A percentile compares a stretch with the other conserved stretches of the same genome.
Conservation (phyloP, 176 grass and related monocot genomes). For the Puya raimondii region DNA sequence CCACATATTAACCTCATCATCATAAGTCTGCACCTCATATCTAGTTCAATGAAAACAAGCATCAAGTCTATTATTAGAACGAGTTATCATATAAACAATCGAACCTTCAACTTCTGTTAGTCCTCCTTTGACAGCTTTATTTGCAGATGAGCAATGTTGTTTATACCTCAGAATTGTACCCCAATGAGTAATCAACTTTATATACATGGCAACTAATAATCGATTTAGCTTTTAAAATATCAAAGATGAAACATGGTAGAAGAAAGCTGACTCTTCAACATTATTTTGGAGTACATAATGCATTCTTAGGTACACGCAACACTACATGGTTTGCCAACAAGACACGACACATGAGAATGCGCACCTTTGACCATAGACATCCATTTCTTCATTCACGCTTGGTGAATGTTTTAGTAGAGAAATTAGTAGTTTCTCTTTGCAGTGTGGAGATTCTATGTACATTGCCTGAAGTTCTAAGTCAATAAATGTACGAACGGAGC, state of each 20-base stretch:
- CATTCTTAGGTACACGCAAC: too few relatives aligned
- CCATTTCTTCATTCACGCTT: conserved; percentile 44
- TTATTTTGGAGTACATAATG: too few relatives aligned
- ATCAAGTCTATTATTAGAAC: neutral
- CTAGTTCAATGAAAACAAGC: conserved; percentile 24
- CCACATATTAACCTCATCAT: conserved; percentile 63
- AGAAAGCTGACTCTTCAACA: neutral
- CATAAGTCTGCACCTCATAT: conserved; percentile 58
- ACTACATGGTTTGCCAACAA: too few relatives aligned
- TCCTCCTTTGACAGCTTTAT: too few relatives aligned
- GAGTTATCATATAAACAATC: neutral
- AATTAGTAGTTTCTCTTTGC: conserved; percentile 63
- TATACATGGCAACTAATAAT: too few relatives aligned
- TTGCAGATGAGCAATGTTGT: too few relatives aligned
- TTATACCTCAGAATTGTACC: too few relatives aligned
- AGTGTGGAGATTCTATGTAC: conserved; percentile 45
- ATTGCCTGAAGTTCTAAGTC: conserved; percentile 53
- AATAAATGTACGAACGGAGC: conserved; percentile 51
- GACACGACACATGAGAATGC: neutral
- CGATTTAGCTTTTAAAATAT: neutral
- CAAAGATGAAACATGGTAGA: neutral
- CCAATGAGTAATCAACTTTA: too few relatives aligned
- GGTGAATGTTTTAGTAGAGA: conserved; percentile 49
- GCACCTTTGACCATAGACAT: conserved; percentile 86
- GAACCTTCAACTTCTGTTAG: neutral